Evolutionary conservation across 495 filamentous ascomycete genomes (phyloP).

Genomic region (Darksidea phi): DNA sequence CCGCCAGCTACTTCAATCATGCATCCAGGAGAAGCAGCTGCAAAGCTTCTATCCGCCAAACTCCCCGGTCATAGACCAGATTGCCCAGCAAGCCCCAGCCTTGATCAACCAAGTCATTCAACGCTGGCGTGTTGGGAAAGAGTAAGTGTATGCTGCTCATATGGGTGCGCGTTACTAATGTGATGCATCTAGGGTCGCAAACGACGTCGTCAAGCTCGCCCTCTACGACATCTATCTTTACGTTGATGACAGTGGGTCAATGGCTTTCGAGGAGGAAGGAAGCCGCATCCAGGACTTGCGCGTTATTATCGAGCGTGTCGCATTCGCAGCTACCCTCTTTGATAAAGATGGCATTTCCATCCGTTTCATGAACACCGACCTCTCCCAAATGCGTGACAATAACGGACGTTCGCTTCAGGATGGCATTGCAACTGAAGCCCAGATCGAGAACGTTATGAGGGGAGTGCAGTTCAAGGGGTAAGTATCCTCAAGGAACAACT

Average conservation of each 20-base stretch:
- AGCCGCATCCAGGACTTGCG: slow-evolving; percentile 64
- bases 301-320: slow-evolving; percentile 61
- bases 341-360: slow-evolving; percentile 68
- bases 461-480: slow-evolving; percentile 61
- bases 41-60: slow-evolving; percentile 57
- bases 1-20: slow-evolving; percentile 52
- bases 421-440: slow-evolving; percentile 56
- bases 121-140: slow-evolving; percentile 57
- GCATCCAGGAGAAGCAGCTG: slow-evolving; percentile 59
- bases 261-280: slow-evolving; percentile 65
- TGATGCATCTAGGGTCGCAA: slow-evolving; percentile 47
- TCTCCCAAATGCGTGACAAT: slow-evolving; percentile 7
- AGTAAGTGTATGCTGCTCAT: slow-evolving; percentile 31
- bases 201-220: slow-evolving; percentile 65
- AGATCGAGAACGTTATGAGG: slow-evolving; percentile 57
- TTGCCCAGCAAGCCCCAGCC: slow-evolving; percentile 43
- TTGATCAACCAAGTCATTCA: slow-evolving; percentile 54
- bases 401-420: slow-evolving; percentile 41
- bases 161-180: no score
- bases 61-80: slow-evolving; percentile 48
- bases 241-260: slow-evolving; percentile 73
- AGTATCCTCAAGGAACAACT: no score
- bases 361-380: slow-evolving; percentile 66
- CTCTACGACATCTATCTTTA: slow-evolving; percentile 68
- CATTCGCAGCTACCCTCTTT: slow-evolving; percentile 65